Base-by-base conservation (phyloP, 2,329 filamentous ascomycete genomes). In the Fusarium succisae region DNA sequence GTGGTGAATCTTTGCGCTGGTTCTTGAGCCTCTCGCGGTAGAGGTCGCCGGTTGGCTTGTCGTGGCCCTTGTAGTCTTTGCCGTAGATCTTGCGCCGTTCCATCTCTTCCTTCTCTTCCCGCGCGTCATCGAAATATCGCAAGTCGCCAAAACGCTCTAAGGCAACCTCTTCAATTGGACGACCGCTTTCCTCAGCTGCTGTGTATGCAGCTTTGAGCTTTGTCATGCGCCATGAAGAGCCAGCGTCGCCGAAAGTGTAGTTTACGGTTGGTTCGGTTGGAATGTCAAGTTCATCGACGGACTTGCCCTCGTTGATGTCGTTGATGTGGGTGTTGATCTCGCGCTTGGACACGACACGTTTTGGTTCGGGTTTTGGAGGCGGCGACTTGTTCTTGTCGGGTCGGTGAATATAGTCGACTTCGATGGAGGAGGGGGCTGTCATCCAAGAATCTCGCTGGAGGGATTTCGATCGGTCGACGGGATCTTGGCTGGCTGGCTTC, bases 201-300 rank as follows among this genome's bases (percentile, higher is more conserved):
- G 90, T 89, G 81, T 97, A 98, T 5, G 98, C 94, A 17, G 91
- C 93, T 74, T 93, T 95, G 38, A 99, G 89, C 82, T 95, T 98
- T 11, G 93, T 97, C 95, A 99, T 98, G 56, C 97, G 92, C 96
- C 97, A 99, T 77, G 94, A 90, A 20, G 95, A 96, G 0, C 96
- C 96, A 12, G 90, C 85, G 81, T 99, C 96, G 24, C 97, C 96
- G 82, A 99, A 97, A 0, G 86, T 93, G 80, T 98, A 99, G 66
- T 90, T 86, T 14, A 97, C 90, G 0, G 69, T 78, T 32, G 80
- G 75, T 63, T 93, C 89, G 60, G 90, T 86, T 50, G 90, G 83
- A 2, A 87, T 58, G 0, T 74, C 57, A 1, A 72, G 66, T 6
- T 77, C 70, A 1, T 78, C 76, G 4, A 77, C 38, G 1, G 66